Evolutionary conservation across 2,329 filamentous ascomycete genomes (phyloP).

Genomic region (Hymenoscyphus albidus): DNA sequence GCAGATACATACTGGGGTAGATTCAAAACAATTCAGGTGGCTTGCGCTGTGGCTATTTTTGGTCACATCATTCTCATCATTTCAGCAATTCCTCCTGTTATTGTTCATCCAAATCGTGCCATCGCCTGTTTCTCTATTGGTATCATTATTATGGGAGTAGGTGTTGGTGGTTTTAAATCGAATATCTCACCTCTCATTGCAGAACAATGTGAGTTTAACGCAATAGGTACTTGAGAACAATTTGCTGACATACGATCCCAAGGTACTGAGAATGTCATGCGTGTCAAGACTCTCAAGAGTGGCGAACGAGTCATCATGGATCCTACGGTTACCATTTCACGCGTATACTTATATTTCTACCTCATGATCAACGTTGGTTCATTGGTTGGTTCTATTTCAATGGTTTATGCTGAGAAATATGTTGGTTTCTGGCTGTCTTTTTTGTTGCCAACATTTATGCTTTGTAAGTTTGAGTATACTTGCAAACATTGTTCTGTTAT

Average conservation of each 20-base stretch:
- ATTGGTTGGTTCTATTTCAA: slow-evolving; percentile 39
- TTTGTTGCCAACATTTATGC: slow-evolving; percentile 35
- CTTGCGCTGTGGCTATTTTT: slow-evolving; percentile 43
- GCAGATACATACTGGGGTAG: slow-evolving; percentile 57
- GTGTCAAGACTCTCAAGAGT: slow-evolving; percentile 26
- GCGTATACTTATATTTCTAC: slow-evolving; percentile 44
- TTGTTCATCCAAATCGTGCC: slow-evolving; percentile 38
- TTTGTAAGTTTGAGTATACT: slow-evolving; percentile 12
- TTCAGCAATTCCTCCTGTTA: slow-evolving; percentile 48
- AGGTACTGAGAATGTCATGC: slow-evolving; percentile 20
- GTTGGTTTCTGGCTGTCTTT: slow-evolving; percentile 48
- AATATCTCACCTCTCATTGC: slow-evolving; percentile 37
- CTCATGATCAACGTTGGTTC: slow-evolving; percentile 52
- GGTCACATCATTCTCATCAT: slow-evolving; percentile 53
- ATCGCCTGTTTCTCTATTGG: slow-evolving; percentile 50
- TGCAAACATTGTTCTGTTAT: not conserved
- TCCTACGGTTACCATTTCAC: slow-evolving; percentile 33
- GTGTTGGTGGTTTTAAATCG: slow-evolving; percentile 44
- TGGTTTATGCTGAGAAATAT: slow-evolving; percentile 50
- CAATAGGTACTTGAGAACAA: not conserved
- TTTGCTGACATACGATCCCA: not conserved
- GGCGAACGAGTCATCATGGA: slow-evolving; percentile 36
- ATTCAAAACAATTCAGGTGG: slow-evolving; percentile 57
- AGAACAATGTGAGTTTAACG: slow-evolving; percentile 25
- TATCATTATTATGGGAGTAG: slow-evolving; percentile 44